phyloP scores from a whole-genome alignment of 306 rosid genomes.

The Morella rubra region DNA sequence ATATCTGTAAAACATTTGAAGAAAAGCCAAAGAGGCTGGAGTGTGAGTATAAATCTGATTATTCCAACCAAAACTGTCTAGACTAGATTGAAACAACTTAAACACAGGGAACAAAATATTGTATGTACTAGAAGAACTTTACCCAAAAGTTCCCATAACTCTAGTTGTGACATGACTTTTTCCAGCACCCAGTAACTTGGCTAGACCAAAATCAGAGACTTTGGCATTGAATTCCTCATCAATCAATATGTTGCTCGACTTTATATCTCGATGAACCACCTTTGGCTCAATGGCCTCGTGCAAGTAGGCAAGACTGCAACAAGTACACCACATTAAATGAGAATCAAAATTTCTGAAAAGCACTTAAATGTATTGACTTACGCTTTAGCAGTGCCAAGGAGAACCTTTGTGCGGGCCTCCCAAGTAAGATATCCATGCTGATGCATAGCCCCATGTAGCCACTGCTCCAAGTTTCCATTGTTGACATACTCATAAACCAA shows the following conservation, averaged over 20 bases:
- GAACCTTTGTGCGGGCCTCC: constrained; percentile 92
- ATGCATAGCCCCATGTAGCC: constrained; percentile 98
- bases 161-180: constrained; percentile 90
- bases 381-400: constrained; percentile 98
- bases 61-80: background rate
- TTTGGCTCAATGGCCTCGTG: constrained; percentile 97
- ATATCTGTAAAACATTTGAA: constrained; percentile 47
- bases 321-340: constrained; percentile 29
- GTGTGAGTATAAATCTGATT: background rate
- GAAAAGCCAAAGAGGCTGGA: background rate
- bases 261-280: constrained; percentile 88
- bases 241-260: constrained; percentile 89
- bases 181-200: constrained; percentile 90
- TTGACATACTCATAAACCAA: constrained; percentile 87
- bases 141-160: constrained; percentile 99
- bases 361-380: constrained; percentile 41
- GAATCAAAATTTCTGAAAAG: constrained; percentile 21
- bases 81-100: constrained; percentile 6
- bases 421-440: constrained; percentile 94
- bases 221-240: constrained; percentile 89
- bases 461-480: constrained; percentile 94
- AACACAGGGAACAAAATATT: constrained; percentile 4
- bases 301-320: constrained; percentile 80
- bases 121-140: constrained; percentile 22
- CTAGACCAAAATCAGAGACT: constrained; percentile 96